These are phyloP conservation scores for Lanmaoa pseudosensibilis DNA, from an alignment of 768 basidiomycete species.

Conservation along the genomic window DNA sequence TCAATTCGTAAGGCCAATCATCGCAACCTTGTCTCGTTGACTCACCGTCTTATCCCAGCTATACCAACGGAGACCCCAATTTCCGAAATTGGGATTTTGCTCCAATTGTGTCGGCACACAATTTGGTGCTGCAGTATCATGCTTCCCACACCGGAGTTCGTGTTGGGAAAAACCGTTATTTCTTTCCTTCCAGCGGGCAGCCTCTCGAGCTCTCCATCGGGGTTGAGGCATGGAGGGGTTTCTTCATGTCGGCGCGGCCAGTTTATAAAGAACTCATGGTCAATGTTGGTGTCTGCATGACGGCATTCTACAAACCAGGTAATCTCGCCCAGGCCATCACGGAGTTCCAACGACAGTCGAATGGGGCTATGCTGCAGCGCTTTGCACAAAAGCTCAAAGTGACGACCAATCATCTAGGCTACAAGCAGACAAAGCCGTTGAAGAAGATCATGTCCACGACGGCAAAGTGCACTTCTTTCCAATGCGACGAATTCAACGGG, in stretches of 20 bases:
- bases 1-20: constrained; percentile 34
- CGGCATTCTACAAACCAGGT: constrained; percentile 56
- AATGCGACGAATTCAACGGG: constrained; percentile 54
- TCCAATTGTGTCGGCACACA: constrained; percentile 47
- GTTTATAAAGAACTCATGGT: constrained; percentile 50
- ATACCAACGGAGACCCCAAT: constrained; percentile 38
- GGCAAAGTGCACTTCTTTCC: constrained; percentile 52
- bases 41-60: constrained; percentile 29
- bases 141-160: constrained; percentile 45
- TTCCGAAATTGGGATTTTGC: constrained; percentile 41
- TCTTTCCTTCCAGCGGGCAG: constrained; percentile 40
- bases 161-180: constrained; percentile 51
- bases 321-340: constrained; percentile 61
- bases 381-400: constrained; percentile 59
- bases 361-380: constrained; percentile 44
- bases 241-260: constrained; percentile 52
- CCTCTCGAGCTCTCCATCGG: constrained; percentile 35
- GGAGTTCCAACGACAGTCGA: constrained; percentile 44
- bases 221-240: constrained; percentile 47
- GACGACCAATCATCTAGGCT: constrained; percentile 54
- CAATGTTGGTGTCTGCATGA: constrained; percentile 55
- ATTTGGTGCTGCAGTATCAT: constrained; percentile 46
- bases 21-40: not conserved
- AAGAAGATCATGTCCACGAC: constrained; percentile 39
- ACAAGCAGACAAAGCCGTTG: constrained; percentile 50